Percentiles rank a stretch among this genome's conserved stretches.
These are phyloP conservation scores for Kodamaea fungicola DNA, from an alignment of 1,139 yeast species.

Conservation along the genomic window DNA sequence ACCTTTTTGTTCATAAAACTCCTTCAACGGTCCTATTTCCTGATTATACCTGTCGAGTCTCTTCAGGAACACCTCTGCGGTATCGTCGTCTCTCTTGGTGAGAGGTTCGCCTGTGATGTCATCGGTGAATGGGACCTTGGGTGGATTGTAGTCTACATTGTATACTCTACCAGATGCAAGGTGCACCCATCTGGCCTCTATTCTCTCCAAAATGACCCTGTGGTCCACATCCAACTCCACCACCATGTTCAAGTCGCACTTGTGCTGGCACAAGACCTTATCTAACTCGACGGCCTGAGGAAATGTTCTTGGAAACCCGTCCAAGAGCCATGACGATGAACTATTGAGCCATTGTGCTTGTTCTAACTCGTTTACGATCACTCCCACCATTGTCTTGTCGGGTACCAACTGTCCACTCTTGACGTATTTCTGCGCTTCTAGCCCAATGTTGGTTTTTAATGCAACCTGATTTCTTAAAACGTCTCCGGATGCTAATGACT, in stretches of 20 bases:
- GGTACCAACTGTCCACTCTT: constrained; percentile 68
- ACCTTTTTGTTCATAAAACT: constrained; percentile 53
- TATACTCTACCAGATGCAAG: constrained; percentile 81
- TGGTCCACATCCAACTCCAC: constrained; percentile 85
- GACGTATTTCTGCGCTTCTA: constrained; percentile 54
- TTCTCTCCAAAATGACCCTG: constrained; percentile 70
- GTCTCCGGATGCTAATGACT: constrained; percentile 80
- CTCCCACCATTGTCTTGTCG: constrained; percentile 59
- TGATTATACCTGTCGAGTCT: constrained; percentile 62
- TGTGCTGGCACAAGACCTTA: constrained; percentile 33
- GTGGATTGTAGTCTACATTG: constrained; percentile 84
- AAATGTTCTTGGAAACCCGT: constrained; percentile 86
- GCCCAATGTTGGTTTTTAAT: constrained; percentile 53
- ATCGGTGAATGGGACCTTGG: constrained; percentile 73
- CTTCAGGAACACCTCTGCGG: constrained; percentile 60
- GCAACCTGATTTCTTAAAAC: constrained; percentile 67
- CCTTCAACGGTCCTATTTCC: constrained; percentile 61
- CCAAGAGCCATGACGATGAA: constrained; percentile 66
- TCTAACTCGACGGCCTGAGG: constrained; percentile 67
- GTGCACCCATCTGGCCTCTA: constrained; percentile 85
- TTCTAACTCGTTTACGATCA: constrained; percentile 52
- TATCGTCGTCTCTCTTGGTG: constrained; percentile 77
- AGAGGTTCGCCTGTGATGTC: constrained; percentile 88
- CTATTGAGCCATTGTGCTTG: constrained; percentile 44
- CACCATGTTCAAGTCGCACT: constrained; percentile 60